These are phyloP conservation scores for Peribolospora kevripleyi DNA, from an alignment of 768 basidiomycete genomes.

Conservation along the genomic window DNA sequence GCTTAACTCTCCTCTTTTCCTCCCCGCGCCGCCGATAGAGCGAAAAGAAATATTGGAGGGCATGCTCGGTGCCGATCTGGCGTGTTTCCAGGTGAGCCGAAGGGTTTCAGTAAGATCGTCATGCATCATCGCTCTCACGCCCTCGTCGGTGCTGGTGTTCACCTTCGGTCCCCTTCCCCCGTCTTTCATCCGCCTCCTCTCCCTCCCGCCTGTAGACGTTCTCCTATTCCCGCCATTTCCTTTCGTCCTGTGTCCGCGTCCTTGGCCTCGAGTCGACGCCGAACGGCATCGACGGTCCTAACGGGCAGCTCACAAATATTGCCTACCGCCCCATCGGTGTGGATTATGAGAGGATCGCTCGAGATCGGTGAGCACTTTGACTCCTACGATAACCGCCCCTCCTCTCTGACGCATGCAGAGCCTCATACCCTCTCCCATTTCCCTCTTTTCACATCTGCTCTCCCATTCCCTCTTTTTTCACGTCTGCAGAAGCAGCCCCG, in stretches of 20 bases:
- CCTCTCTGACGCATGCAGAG: not conserved
- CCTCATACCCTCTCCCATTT: not conserved
- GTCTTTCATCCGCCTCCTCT: not conserved
- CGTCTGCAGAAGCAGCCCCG: conserved; percentile 20
- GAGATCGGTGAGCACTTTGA: not conserved
- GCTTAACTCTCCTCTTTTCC: not conserved
- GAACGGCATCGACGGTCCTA: conserved; percentile 41
- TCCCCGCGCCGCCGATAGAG: conserved; percentile 21
- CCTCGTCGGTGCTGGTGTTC: no score
- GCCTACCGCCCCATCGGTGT: conserved; percentile 86
- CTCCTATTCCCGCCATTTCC: conserved; percentile 85
- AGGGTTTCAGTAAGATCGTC: no score
- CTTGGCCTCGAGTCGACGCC: conserved; percentile 67
- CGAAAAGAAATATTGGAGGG: conserved; percentile 88
- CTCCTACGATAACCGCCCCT: not conserved
- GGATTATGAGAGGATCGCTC: conserved; percentile 30
- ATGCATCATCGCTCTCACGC: no score
- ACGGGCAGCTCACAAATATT: conserved; percentile 50
- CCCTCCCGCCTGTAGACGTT: conserved; percentile 34
- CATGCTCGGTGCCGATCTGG: conserved; percentile 87
- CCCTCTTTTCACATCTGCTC: not conserved
- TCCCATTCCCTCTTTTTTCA: not conserved
- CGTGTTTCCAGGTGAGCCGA: conserved; percentile 57
- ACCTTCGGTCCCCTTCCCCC: not conserved
- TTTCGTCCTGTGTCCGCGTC: conserved; percentile 81